Evolutionary conservation across 768 basidiomycete species (phyloP).

Genomic region (Piloderma croceum): DNA sequence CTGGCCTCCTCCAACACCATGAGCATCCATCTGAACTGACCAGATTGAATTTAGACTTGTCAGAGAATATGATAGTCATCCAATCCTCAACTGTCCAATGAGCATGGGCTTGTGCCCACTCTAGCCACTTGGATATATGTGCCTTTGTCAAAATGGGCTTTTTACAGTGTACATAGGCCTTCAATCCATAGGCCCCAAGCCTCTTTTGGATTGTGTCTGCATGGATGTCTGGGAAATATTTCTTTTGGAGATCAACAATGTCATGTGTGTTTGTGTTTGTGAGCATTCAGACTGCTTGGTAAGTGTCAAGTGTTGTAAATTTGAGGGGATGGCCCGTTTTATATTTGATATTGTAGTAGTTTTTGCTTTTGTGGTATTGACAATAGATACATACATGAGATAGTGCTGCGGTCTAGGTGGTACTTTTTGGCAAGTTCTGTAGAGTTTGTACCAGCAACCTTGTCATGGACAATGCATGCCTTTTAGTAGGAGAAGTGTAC

Average conservation of each 20-base stretch:
- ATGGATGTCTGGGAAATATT: slow-evolving; percentile 13
- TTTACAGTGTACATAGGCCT: no score
- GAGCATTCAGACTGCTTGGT: slow-evolving; percentile 9
- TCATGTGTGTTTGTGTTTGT: slow-evolving; percentile 6
- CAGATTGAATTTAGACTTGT: slow-evolving; percentile 29
- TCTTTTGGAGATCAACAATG: slow-evolving; percentile 13
- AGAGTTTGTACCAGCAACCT: no score
- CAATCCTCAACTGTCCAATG: slow-evolving; percentile 26
- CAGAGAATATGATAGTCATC: slow-evolving; percentile 24
- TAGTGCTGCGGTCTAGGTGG: no score
- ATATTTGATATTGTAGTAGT: slow-evolving; percentile 4
- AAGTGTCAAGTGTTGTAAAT: slow-evolving; percentile 8
- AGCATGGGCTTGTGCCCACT: slow-evolving; percentile 18
- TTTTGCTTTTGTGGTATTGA: slow-evolving; percentile 1
- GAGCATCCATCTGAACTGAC: slow-evolving; percentile 28
- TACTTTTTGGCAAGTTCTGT: no score
- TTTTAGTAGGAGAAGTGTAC: no score
- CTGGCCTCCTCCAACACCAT: slow-evolving; percentile 26
- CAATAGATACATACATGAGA: no score
- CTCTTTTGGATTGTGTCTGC: slow-evolving; percentile 8
- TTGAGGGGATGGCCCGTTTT: slow-evolving; percentile 14
- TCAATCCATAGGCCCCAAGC: slow-evolving; percentile 10
- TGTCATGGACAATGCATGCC: no score
- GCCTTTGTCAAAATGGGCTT: slow-evolving; percentile 18
- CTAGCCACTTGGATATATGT: slow-evolving; percentile 12